Base-by-base conservation (phyloP, 2,329 filamentous ascomycete species). In the Chaetomiaceae sp. region DNA sequence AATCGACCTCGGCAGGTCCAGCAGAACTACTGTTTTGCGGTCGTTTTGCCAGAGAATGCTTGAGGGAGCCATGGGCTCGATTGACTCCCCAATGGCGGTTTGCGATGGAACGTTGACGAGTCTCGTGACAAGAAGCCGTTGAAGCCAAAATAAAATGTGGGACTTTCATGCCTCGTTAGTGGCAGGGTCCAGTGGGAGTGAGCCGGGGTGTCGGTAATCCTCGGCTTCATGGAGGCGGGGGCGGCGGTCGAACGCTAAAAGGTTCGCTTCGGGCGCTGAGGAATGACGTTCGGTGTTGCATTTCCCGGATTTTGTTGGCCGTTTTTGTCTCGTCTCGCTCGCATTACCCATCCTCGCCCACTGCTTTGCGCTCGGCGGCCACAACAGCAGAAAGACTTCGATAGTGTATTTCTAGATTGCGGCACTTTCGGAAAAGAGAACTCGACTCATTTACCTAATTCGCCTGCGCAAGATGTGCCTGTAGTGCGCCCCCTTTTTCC, bases 1-100 rank as follows among this genome's bases (percentile, higher is more conserved):
- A 32, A 89, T 76, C 2, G 86, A 86, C 15, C 71, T 68, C 19
- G 86, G 84, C 37, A 88, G 76, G 58, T 90, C 86, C 42, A 89
- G 62, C 20, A 88, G 62, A 18, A 78, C 68, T 43, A 83, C 64
- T 37, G 74, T 70, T 39, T 65, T 59, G 38, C 69, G 65, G 2
- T 62, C 56, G 52, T 72, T 79, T 53, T 76, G 70, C 63, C 75
- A 83, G 33, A 84, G 61, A 18, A 83, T 70, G 18, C 63, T 65
- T 22, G 63, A 61, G 24, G 39, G 42, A 22, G 38, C 38, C 51
- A 56, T 50, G 9, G 17, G 30, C 41, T 35, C 33, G 38, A 15
- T n/a, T n/a, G n/a, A n/a, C n/a, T n/a, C n/a, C n/a, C n/a, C 36
- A 29, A 42, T 44, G 35, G 19, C 3, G 15, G 14, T 17, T 22